Evolutionary conservation across 345 rosid genomes (phyloP).

Genomic region (Acer saccharum): DNA sequence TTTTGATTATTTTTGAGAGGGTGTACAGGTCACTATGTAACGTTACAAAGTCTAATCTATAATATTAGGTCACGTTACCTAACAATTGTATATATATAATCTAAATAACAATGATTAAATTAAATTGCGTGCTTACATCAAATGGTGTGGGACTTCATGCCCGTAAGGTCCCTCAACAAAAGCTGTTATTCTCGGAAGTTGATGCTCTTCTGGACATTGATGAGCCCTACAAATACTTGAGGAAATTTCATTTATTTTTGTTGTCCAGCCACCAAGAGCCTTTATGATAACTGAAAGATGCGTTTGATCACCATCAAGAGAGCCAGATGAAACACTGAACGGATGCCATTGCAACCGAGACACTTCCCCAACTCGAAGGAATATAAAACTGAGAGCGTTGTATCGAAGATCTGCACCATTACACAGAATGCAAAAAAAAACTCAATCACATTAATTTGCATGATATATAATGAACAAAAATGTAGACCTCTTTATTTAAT

Average conservation of each 20-base stretch:
- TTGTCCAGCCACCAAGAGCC: slow-evolving; percentile 82
- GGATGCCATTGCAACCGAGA: slow-evolving; percentile 99
- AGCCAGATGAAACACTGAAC: slow-evolving; percentile 91
- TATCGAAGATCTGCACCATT: slow-evolving; percentile 54
- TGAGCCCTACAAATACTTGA: too few species aligned
- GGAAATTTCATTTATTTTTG: slow-evolving; percentile 47
- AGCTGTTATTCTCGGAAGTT: slow-evolving; percentile 46
- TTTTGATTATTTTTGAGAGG: too few species aligned
- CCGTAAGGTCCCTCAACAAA: slow-evolving; percentile 92
- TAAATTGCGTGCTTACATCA: slow-evolving; percentile 45
- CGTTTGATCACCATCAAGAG: slow-evolving; percentile 60
- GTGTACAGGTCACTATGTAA: too few species aligned
- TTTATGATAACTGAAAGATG: slow-evolving; percentile 72
- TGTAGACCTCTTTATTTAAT: too few species aligned
- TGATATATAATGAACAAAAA: too few species aligned
- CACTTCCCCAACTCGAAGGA: slow-evolving; percentile 76
- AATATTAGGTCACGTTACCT: too few species aligned
- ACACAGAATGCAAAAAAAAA: neutral
- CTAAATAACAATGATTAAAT: neutral
- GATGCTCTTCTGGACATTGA: slow-evolving; percentile 6
- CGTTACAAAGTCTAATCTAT: too few species aligned
- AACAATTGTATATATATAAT: neutral
- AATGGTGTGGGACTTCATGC: slow-evolving; percentile 73
- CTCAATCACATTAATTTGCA: too few species aligned
- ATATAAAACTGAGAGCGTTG: slow-evolving; percentile 82